A percentile compares a stretch with the other conserved stretches of the same genome.
Evolutionary conservation across 1,284 basidiomycete species (phyloP).

Genomic region (Retiboletus fuscus): DNA sequence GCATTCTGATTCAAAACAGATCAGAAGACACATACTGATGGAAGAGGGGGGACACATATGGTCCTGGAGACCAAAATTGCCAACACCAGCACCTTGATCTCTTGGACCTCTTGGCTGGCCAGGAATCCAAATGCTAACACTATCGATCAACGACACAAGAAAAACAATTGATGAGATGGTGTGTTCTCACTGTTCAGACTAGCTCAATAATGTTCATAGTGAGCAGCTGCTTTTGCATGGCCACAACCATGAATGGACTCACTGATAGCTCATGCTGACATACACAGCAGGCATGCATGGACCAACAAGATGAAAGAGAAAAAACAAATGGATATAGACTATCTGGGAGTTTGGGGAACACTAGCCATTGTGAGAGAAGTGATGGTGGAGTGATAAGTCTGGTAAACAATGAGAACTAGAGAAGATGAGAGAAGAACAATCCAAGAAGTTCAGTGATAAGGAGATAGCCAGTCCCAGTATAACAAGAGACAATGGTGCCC

Average conservation of each 20-base stretch:
- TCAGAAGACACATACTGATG: too few relatives aligned
- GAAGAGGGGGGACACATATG: constrained; percentile 51
- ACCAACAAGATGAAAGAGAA: too few relatives aligned
- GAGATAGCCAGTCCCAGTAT: too few relatives aligned
- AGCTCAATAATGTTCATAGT: too few relatives aligned
- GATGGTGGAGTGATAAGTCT: too few relatives aligned
- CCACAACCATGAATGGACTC: constrained; percentile 5
- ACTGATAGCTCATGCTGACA: constrained; percentile 54
- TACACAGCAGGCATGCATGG: constrained; percentile 48
- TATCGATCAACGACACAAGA: neutral
- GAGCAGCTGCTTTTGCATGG: neutral
- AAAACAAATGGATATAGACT: too few relatives aligned
- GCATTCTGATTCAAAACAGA: constrained; percentile 45
- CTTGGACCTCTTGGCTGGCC: constrained; percentile 61
- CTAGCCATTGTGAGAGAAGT: too few relatives aligned
- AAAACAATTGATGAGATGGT: constrained; percentile 9
- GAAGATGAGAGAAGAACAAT: too few relatives aligned
- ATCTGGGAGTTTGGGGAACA: too few relatives aligned
- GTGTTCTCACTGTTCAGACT: constrained; percentile 45
- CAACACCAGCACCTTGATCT: constrained; percentile 61
- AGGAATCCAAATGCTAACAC: constrained; percentile 60
- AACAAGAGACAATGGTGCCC: too few relatives aligned
- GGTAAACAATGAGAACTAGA: too few relatives aligned
- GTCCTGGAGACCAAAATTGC: constrained; percentile 67
- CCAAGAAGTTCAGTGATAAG: too few relatives aligned